Conservation (phyloP, 768 basidiomycete species). For the Favolaschia claudopus region DNA sequence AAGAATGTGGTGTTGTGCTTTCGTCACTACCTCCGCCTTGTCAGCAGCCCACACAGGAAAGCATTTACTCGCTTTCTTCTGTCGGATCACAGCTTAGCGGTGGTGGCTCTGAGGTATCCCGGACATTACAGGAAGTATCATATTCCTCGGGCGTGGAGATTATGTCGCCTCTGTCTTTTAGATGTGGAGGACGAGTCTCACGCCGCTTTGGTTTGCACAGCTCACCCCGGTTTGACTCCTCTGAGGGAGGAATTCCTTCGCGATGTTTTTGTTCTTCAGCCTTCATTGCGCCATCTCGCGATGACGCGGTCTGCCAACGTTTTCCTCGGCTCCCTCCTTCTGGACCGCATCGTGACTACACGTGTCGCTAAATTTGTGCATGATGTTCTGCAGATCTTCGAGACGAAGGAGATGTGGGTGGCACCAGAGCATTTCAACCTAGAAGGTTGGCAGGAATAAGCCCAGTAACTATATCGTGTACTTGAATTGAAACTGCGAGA, state of each 20-base stretch:
- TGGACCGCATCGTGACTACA: not conserved
- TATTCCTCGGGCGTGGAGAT: constrained; percentile 7
- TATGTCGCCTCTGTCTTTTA: constrained; percentile 1
- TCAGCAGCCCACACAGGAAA: constrained; percentile 4
- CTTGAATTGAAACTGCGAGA: not conserved
- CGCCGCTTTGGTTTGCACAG: not conserved
- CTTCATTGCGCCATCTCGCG: not conserved
- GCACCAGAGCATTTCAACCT: constrained; percentile 3
- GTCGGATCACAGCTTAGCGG: constrained; percentile 2
- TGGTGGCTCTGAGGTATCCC: constrained; percentile 5
- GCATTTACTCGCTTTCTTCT: constrained; percentile 9
- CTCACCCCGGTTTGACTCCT: not conserved
- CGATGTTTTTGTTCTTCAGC: not conserved
- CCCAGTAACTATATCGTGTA: not conserved
- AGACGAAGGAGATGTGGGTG: constrained; percentile 3
- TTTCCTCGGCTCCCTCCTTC: not conserved
- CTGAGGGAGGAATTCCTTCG: constrained; percentile 1
- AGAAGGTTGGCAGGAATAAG: not conserved
- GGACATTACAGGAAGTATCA: constrained; percentile 2
- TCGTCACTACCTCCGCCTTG: constrained; percentile 5
- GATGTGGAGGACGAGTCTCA: not conserved
- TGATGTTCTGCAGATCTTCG: not conserved
- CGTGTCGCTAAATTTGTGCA: not conserved
- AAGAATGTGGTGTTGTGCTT: constrained; percentile 1
- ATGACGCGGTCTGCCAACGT: not conserved